Evolutionary conservation across 805 yeast species (phyloP).

Genomic region (Ogataea sp.): DNA sequence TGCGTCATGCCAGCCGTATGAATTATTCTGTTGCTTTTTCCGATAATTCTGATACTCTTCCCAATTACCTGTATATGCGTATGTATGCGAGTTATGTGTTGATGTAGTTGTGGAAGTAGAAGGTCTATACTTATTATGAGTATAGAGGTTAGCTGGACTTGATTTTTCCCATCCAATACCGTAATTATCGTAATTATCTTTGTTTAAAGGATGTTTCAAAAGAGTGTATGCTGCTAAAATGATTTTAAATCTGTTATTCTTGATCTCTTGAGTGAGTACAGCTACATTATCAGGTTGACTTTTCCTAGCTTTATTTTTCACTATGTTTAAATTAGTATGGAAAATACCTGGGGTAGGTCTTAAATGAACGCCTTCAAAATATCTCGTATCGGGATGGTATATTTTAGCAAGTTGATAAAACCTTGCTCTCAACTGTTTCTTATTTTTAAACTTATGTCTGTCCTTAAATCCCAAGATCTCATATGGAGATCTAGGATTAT

Average conservation of each 20-base stretch:
- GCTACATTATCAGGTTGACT: background rate
- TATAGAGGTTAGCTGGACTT: background rate
- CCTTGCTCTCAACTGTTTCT: conserved; percentile 34
- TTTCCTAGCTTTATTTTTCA: background rate
- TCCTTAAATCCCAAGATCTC: conserved; percentile 47
- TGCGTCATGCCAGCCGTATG: conserved; percentile 14
- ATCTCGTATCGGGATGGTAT: conserved; percentile 68
- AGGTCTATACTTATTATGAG: background rate
- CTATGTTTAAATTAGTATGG: conserved; percentile 1
- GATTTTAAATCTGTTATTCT: conserved; percentile 43
- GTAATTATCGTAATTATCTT: conserved; percentile 37
- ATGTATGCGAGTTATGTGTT: no score
- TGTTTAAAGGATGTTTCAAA: conserved; percentile 35
- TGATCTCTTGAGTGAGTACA: conserved; percentile 12
- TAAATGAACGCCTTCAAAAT: conserved; percentile 12
- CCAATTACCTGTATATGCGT: conserved; percentile 19
- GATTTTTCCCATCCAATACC: conserved; percentile 35
- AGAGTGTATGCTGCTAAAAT: conserved; percentile 53
- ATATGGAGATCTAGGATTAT: conserved; percentile 44
- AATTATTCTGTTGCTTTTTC: background rate
- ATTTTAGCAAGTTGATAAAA: conserved; percentile 59
- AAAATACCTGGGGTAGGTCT: background rate
- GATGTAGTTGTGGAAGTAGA: no score
- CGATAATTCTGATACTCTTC: conserved; percentile 17
- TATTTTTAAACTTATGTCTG: conserved; percentile 26